These are phyloP conservation scores for Erythrobasidium hasegawianum DNA, from an alignment of 1,284 basidiomycete species.

Conservation along the genomic window DNA sequence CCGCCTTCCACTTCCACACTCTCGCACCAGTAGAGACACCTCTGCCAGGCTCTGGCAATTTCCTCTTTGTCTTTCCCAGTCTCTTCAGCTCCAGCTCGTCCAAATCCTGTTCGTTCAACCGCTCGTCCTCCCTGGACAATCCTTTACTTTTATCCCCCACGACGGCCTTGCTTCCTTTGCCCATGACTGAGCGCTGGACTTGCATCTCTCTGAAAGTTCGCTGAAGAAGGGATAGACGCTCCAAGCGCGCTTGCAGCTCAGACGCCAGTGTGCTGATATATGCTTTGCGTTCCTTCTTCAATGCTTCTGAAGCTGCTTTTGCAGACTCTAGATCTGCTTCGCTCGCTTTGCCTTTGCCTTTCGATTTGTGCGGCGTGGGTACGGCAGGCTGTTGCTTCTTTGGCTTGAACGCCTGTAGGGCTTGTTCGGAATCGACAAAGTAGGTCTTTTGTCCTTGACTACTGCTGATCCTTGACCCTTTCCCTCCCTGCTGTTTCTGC, in stretches of 20 bases:
- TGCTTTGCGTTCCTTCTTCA: slow-evolving; percentile 22
- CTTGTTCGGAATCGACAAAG: slow-evolving; percentile 29
- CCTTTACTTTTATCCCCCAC: slow-evolving; percentile 57
- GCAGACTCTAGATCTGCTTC: background rate
- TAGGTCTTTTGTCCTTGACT: slow-evolving; percentile 29
- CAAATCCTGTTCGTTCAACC: slow-evolving; percentile 39
- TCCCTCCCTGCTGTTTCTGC: background rate
- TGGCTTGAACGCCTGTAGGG: background rate
- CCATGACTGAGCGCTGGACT: slow-evolving; percentile 75
- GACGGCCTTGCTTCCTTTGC: slow-evolving; percentile 71
- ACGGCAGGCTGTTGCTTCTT: background rate
- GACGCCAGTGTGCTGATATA: slow-evolving; percentile 63
- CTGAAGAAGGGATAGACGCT: slow-evolving; percentile 66
- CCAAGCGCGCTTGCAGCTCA: slow-evolving; percentile 71
- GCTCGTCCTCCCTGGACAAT: slow-evolving; percentile 52
- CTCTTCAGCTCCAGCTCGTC: slow-evolving; percentile 29
- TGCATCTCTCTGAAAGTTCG: slow-evolving; percentile 75
- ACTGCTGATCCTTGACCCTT: background rate
- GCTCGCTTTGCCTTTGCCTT: slow-evolving; percentile 32
- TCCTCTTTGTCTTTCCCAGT: slow-evolving; percentile 16
- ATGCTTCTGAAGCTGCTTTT: background rate
- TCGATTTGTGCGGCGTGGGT: background rate
- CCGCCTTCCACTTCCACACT: slow-evolving; percentile 40
- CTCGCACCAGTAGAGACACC: slow-evolving; percentile 43
- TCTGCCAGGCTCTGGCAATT: slow-evolving; percentile 39